Conservation (phyloP, 306 rosid species). For the Styphnolobium japonicum region DNA sequence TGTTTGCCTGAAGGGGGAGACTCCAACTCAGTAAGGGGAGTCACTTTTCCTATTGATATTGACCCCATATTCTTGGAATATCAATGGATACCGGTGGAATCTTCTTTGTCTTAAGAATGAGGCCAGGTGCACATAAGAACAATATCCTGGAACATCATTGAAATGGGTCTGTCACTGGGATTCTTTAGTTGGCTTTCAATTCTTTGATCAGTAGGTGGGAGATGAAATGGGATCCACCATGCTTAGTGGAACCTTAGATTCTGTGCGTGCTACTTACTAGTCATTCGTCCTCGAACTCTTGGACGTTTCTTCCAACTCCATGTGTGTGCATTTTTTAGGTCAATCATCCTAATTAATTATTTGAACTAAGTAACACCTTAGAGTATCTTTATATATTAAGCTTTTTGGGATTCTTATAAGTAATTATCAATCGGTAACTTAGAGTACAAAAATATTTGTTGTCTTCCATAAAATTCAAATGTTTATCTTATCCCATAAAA, state of each 20-base stretch:
- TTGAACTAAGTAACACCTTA: too few species aligned
- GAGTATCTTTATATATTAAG: too few species aligned
- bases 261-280: slow-evolving; percentile 9
- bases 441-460: too few species aligned
- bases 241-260: slow-evolving; percentile 24
- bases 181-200: slow-evolving; percentile 6
- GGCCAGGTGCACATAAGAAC: slow-evolving; percentile 18
- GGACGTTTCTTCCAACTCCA: not conserved
- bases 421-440: too few species aligned
- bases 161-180: not conserved
- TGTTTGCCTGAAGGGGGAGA: slow-evolving; percentile 36
- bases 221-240: slow-evolving; percentile 27
- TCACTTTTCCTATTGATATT: slow-evolving; percentile 38
- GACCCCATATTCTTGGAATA: slow-evolving; percentile 63
- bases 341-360: too few species aligned
- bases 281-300: not conserved
- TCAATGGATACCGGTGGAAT: slow-evolving; percentile 47
- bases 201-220: not conserved
- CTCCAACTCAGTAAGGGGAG: slow-evolving; percentile 27
- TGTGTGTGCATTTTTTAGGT: not conserved
- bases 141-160: slow-evolving; percentile 9
- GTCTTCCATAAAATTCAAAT: too few species aligned
- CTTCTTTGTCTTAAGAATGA: slow-evolving; percentile 34
- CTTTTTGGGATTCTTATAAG: too few species aligned
- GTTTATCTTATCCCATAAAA: too few species aligned